A percentile compares a stretch with the other conserved stretches of the same genome.
Evolutionary conservation across 352 stramenopile genomes (phyloP).

Genomic region (Phytopythium delawarense): DNA sequence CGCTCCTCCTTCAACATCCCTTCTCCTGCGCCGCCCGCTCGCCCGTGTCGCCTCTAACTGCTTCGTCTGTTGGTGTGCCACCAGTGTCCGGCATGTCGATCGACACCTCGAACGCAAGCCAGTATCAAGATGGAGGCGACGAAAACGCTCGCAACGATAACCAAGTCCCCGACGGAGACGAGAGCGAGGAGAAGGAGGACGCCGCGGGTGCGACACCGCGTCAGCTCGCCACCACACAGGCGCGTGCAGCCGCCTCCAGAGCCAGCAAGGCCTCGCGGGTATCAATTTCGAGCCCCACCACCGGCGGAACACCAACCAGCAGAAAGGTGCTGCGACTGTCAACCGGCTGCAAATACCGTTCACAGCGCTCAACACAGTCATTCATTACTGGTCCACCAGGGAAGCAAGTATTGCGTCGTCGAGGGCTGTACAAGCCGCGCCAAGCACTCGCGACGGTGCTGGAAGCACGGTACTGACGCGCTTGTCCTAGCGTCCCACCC

Average conservation of each 20-base stretch:
- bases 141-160: background rate
- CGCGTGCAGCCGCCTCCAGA: background rate
- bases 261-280: background rate
- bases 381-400: background rate
- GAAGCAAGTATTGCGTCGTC: slow-evolving; percentile 54
- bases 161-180: background rate
- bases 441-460: slow-evolving; percentile 56
- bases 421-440: slow-evolving; percentile 39
- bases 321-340: background rate
- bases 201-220: background rate
- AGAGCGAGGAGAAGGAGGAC: slow-evolving; percentile 4
- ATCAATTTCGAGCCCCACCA: background rate
- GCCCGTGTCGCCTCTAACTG: background rate
- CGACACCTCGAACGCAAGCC: background rate
- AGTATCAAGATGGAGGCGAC: background rate
- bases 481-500: too few relatives aligned
- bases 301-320: background rate
- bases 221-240: background rate
- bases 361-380: too few relatives aligned
- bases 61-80: background rate
- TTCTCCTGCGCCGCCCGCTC: background rate
- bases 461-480: slow-evolving; percentile 29
- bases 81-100: background rate
- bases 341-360: too few relatives aligned
- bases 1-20: background rate